A percentile compares a stretch with the other conserved stretches of the same genome.
phyloP scores from a whole-genome alignment of 345 rosid species.

The Carallia pectinifolia region DNA sequence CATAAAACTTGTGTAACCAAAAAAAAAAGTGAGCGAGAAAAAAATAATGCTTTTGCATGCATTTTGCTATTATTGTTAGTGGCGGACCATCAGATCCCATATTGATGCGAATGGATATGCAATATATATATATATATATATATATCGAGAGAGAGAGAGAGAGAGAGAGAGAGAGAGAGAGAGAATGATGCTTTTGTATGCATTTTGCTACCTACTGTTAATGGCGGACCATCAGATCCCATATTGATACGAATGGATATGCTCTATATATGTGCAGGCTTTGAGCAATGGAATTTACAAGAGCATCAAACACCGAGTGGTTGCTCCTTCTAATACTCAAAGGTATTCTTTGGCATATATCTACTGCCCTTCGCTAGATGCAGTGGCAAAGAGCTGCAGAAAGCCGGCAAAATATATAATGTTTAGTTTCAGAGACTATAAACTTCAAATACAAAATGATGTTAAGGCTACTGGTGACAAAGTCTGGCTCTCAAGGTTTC shows the following conservation, averaged over 20 bases:
- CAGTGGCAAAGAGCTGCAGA: slow-evolving; percentile 50
- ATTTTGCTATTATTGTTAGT: neutral
- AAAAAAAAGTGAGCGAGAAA: too few relatives aligned
- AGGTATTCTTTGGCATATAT: slow-evolving; percentile 90
- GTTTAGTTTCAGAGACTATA: slow-evolving; percentile 71
- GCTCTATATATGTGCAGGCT: slow-evolving; percentile 40
- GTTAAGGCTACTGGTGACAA: slow-evolving; percentile 64
- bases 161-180: too few relatives aligned
- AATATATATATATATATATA: neutral
- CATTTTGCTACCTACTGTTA: neutral
- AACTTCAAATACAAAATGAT: slow-evolving; percentile 76
- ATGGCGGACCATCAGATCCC: too few relatives aligned
- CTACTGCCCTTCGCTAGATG: slow-evolving; percentile 76
- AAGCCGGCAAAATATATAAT: slow-evolving; percentile 50
- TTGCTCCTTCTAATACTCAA: slow-evolving; percentile 46
- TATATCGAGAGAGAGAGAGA: too few relatives aligned
- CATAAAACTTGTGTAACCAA: too few relatives aligned
- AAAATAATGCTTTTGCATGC: neutral
- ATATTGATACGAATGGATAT: too few relatives aligned
- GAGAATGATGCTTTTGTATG: neutral
- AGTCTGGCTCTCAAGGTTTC: slow-evolving; percentile 81
- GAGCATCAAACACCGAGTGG: slow-evolving; percentile 81
- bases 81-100: too few relatives aligned
- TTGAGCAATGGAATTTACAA: slow-evolving; percentile 88
- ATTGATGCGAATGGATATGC: too few relatives aligned